These are phyloP conservation scores for Xylariaceae sp. DNA, from an alignment of 2,329 filamentous ascomycete species.

Conservation along the genomic window DNA sequence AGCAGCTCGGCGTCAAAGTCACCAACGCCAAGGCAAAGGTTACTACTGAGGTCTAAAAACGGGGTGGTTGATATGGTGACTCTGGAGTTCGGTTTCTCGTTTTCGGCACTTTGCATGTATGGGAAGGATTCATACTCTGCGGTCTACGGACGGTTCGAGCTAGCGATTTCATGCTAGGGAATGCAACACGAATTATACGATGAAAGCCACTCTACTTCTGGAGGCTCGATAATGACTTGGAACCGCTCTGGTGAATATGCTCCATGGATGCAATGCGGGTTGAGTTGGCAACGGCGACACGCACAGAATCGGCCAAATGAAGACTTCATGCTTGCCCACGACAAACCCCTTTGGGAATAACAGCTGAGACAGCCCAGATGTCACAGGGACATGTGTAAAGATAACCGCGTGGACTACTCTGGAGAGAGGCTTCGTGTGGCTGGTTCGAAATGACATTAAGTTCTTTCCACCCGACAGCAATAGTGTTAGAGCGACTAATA, in stretches of 20 bases:
- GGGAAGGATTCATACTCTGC: constrained; percentile 33
- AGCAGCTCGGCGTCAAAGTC: constrained; percentile 98
- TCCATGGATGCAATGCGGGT: constrained; percentile 11
- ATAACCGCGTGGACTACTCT: background rate
- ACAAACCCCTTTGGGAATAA: constrained; percentile 4
- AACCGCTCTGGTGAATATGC: constrained; percentile 13
- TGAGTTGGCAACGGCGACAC: constrained; percentile 4
- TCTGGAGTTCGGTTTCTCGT: constrained; percentile 33
- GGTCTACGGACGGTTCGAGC: constrained; percentile 33
- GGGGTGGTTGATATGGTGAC: constrained; percentile 24
- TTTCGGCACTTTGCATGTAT: constrained; percentile 34
- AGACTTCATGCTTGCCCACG: constrained; percentile 5
- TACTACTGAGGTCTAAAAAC: constrained; percentile 77
- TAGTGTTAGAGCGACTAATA: constrained; percentile 1
- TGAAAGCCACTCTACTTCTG: constrained; percentile 21
- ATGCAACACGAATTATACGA: constrained; percentile 33
- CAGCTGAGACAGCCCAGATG: constrained; percentile 1
- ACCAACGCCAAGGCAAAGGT: constrained; percentile 99
- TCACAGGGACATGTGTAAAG: background rate
- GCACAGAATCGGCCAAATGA: constrained; percentile 6
- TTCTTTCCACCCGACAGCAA: background rate
- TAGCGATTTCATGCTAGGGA: constrained; percentile 33
- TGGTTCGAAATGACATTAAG: constrained; percentile 5
- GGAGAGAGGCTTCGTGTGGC: constrained; percentile 1
- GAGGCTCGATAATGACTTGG: constrained; percentile 13